Evolutionary conservation across 148 eudicot species (phyloP).

Genomic region (Tetragonia tetragonoides): DNA sequence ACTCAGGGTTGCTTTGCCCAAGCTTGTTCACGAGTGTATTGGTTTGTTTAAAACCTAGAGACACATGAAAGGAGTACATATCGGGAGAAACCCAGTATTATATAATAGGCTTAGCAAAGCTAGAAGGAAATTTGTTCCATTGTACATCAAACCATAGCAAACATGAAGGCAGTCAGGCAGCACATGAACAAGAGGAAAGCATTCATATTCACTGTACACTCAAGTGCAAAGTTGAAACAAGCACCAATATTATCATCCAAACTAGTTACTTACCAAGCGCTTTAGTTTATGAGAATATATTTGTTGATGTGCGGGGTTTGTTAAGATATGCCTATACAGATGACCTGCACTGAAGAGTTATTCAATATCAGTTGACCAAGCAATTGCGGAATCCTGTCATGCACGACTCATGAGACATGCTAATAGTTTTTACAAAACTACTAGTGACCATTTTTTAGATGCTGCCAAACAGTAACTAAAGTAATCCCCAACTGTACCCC

Average conservation of each 20-base stretch:
- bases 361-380: constrained; percentile 7
- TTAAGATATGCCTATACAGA: constrained; percentile 56
- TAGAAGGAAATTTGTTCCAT: neutral
- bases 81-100: neutral
- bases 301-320: constrained; percentile 58
- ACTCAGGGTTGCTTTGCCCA: no score
- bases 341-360: constrained; percentile 73
- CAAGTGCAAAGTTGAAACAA: neutral
- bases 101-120: neutral
- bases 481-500: neutral
- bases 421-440: neutral
- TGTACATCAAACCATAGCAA: neutral
- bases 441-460: neutral
- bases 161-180: neutral
- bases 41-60: no score
- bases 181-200: neutral
- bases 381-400: neutral
- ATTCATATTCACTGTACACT: neutral
- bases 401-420: neutral
- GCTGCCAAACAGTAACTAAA: neutral
- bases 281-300: constrained; percentile 76
- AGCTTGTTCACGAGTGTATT: no score
- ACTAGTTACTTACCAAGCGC: constrained; percentile 57
- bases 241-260: neutral
- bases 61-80: neutral